A percentile compares a stretch with the other conserved stretches of the same genome.
Evolutionary conservation across 2,329 filamentous ascomycete species (phyloP).

Genomic region (Scytalidium sp.): DNA sequence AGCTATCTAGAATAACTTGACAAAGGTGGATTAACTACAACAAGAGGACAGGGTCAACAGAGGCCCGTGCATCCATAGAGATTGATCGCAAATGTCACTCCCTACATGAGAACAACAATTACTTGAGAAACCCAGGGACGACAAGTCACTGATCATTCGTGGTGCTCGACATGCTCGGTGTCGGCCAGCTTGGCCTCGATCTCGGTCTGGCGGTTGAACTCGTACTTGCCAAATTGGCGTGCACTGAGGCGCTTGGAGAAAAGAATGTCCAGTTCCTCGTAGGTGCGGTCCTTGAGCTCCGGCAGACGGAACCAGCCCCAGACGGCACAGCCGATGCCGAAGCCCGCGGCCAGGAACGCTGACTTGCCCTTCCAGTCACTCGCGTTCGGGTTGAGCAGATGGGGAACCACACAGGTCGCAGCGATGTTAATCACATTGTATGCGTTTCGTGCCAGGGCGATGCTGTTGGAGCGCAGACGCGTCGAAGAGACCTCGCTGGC

Average conservation of each 20-base stretch:
- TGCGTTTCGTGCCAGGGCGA: conserved; percentile 46
- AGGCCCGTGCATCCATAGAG: not conserved
- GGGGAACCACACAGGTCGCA: conserved; percentile 41
- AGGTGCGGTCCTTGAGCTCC: conserved; percentile 38
- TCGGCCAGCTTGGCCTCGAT: not conserved
- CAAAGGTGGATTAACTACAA: not conserved
- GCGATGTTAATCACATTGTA: conserved; percentile 49
- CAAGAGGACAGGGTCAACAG: not conserved
- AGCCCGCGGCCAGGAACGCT: conserved; percentile 43
- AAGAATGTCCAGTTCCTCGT: conserved; percentile 42
- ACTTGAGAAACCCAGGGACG: not conserved
- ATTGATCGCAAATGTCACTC: not conserved
- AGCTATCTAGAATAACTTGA: not conserved
- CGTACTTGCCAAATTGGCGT: conserved; percentile 17
- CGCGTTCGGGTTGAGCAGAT: conserved; percentile 42
- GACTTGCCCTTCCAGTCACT: conserved; percentile 46
- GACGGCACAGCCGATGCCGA: conserved; percentile 40
- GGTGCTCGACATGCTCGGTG: not conserved
- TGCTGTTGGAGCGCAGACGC: conserved; percentile 51
- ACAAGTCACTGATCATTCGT: not conserved
- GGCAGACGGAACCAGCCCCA: conserved; percentile 48
- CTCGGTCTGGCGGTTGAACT: not conserved
- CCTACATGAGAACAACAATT: not conserved
- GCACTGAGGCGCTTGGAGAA: conserved; percentile 31
- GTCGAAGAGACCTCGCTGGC: conserved; percentile 52